phyloP scores from a whole-genome alignment of 2,329 filamentous ascomycete genomes.

The Cucurbitaria berberidis region DNA sequence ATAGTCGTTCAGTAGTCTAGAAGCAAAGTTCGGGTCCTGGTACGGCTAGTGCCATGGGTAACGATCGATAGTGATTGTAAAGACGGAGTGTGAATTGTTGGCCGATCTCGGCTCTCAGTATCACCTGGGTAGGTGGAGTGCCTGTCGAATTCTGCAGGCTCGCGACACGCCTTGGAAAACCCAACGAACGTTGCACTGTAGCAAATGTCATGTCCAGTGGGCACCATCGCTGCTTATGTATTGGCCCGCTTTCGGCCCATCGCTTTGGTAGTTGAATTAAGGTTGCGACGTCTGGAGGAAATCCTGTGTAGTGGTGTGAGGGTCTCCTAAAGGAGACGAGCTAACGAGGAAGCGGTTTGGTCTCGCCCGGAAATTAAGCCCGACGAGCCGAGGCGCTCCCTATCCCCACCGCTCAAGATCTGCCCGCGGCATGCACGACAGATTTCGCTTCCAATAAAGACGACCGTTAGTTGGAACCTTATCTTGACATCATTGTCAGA shows the following conservation, averaged over 20 bases:
- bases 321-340: slow-evolving; percentile 8
- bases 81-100: too few species aligned
- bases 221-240: neutral
- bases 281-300: slow-evolving; percentile 10
- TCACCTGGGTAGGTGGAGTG: too few species aligned
- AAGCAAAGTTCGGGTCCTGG: too few species aligned
- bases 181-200: too few species aligned
- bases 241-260: neutral
- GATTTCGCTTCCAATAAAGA: neutral
- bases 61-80: too few species aligned
- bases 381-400: slow-evolving; percentile 18
- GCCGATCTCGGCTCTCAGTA: too few species aligned
- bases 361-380: slow-evolving; percentile 17
- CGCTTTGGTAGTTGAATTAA: slow-evolving; percentile 12
- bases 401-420: neutral
- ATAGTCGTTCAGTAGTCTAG: too few species aligned
- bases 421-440: neutral
- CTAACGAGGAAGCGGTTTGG: slow-evolving; percentile 18
- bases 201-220: too few species aligned
- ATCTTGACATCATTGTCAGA: neutral
- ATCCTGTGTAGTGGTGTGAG: too few species aligned
- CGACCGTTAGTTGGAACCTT: neutral
- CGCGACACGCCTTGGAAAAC: too few species aligned
- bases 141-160: too few species aligned
- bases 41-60: too few species aligned